Percentiles rank a stretch among this genome's conserved stretches.
Evolutionary conservation across 1,284 basidiomycete genomes (phyloP).

Genomic region (Hemileia vastatrix): DNA sequence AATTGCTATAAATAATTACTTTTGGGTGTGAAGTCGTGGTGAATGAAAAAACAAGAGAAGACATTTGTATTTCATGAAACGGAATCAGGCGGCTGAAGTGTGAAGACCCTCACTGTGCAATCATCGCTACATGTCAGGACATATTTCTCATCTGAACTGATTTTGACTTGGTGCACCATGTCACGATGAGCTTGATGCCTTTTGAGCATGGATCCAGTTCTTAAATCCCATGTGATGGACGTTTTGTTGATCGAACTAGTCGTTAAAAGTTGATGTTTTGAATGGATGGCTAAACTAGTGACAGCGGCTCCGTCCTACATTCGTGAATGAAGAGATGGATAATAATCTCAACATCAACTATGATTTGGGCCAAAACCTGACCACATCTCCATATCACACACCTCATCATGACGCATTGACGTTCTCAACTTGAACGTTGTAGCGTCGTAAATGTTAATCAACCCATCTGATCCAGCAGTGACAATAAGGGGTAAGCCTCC

Average conservation of each 20-base stretch:
- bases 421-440: constrained; percentile 68
- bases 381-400: constrained; percentile 47
- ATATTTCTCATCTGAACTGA: constrained; percentile 47
- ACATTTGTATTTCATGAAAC: too few relatives aligned
- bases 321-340: too few relatives aligned
- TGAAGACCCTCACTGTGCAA: constrained; percentile 43
- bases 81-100: too few relatives aligned
- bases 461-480: constrained; percentile 86
- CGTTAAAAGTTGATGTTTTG: constrained; percentile 59
- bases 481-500: constrained; percentile 62
- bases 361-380: too few relatives aligned
- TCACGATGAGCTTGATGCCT: constrained; percentile 77
- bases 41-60: too few relatives aligned
- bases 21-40: too few relatives aligned
- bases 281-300: constrained; percentile 66
- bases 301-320: constrained; percentile 61
- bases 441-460: constrained; percentile 87
- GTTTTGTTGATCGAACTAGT: constrained; percentile 76
- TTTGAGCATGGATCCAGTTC: constrained; percentile 66
- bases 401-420: constrained; percentile 63
- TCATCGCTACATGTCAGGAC: constrained; percentile 45
- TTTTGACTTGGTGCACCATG: constrained; percentile 65
- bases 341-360: not conserved
- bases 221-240: constrained; percentile 83
- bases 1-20: too few relatives aligned